Base-by-base conservation (phyloP, 345 rosid genomes). In the Linum lewisii region DNA sequence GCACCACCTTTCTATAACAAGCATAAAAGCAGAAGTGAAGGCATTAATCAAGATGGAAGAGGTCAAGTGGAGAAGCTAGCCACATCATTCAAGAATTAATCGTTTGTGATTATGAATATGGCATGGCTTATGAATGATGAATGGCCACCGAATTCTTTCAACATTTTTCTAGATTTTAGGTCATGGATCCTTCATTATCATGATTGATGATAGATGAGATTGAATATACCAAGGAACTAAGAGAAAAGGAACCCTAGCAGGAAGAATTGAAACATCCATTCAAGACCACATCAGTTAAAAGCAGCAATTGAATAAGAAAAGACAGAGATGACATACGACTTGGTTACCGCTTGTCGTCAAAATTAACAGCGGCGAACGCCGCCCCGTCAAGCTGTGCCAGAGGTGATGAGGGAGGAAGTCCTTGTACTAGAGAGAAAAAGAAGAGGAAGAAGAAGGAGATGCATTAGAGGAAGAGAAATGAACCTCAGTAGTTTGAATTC, bases 131-230 rank as follows among this genome's bases (percentile, higher is more conserved):
- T 97, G 66, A 82, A 84, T 22, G 88, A 87, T 62, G 83, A 22
- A 63, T 93, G 99, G 52, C 99, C 97, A 20, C 96, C 88, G 22
- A 89, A 93, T 72, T 93, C 97, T 73, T 89, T 93, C 76, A 93
- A 76, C 83, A 87, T 54, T 79, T 89, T 93, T 32, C 97, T 97
- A 54, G 99, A 93, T 75, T 93, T 93, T 57, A 93, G 73, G 63
- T 97, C 99, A 69, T 93, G 99, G 66, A 93, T 85, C 72, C 99
- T 89, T 63, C 79, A 78, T 21, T n/a, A n/a, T n/a, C n/a, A n/a
- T n/a, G n/a, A n/a, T n/a, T n/a, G n/a, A n/a, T n/a, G n/a, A n/a
- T n/a, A n/a, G n/a, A n/a, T n/a, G n/a, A n/a, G n/a, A n/a, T n/a
- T n/a, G n/a, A n/a, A n/a, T n/a, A n/a, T n/a, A n/a, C n/a, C n/a